phyloP scores from a whole-genome alignment of 768 basidiomycete genomes.

The Lactifluus piperatus region DNA sequence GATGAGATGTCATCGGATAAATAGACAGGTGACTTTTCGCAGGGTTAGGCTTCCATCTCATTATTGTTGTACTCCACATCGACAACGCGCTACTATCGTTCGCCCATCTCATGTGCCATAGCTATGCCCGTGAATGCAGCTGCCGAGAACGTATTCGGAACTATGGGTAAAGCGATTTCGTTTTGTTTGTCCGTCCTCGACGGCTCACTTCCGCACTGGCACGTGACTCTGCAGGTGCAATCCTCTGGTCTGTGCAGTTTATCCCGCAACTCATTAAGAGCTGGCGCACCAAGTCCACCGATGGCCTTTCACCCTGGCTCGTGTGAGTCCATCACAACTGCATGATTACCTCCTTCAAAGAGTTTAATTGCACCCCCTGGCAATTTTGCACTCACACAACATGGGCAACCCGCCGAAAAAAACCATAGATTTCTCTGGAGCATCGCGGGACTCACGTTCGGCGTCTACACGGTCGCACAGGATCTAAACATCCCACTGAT shows the following conservation, averaged over 20 bases:
- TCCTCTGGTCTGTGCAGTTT: conserved; percentile 60
- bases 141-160: conserved; percentile 63
- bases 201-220: conserved; percentile 33
- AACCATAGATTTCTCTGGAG: conserved; percentile 45
- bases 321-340: conserved; percentile 35
- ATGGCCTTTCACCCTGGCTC: conserved; percentile 59
- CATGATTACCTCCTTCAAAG: not conserved
- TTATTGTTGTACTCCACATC: too few relatives aligned
- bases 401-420: too few relatives aligned
- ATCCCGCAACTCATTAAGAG: conserved; percentile 71
- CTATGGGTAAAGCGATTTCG: conserved; percentile 40
- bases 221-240: conserved; percentile 36
- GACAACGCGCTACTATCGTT: too few relatives aligned
- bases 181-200: too few relatives aligned
- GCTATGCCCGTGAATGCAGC: conserved; percentile 40
- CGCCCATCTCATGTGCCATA: not conserved
- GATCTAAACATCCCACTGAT: conserved; percentile 66
- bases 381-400: conserved; percentile 25
- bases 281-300: conserved; percentile 54
- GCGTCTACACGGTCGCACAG: conserved; percentile 59
- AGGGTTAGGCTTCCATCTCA: too few relatives aligned
- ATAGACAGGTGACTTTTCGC: too few relatives aligned
- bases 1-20: too few relatives aligned
- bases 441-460: conserved; percentile 47
- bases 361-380: too few relatives aligned